These are phyloP conservation scores for Chaetomiaceae sp. DNA, from an alignment of 2,329 filamentous ascomycete genomes.

Conservation along the genomic window DNA sequence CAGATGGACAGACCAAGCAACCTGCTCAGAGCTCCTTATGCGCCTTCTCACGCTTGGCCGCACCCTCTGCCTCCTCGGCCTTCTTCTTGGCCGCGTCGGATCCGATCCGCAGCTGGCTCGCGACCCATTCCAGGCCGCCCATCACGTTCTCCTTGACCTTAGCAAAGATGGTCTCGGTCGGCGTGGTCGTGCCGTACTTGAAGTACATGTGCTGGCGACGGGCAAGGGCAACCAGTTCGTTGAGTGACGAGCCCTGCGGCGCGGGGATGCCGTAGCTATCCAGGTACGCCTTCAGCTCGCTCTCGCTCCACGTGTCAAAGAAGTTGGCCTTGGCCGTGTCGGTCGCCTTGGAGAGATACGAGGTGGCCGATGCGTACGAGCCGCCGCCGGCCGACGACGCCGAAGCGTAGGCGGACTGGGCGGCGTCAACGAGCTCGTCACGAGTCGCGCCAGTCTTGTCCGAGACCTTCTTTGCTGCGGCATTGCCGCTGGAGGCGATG, in stretches of 20 bases:
- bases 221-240: constrained; percentile 66
- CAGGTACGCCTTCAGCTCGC: constrained; percentile 72
- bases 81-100: constrained; percentile 47
- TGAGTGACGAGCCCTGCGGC: constrained; percentile 63
- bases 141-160: constrained; percentile 52
- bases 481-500: constrained; percentile 48
- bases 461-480: constrained; percentile 53
- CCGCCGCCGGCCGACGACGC: constrained; percentile 55
- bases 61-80: constrained; percentile 35
- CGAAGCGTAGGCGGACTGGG: constrained; percentile 55
- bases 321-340: constrained; percentile 58
- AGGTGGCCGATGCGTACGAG: constrained; percentile 64
- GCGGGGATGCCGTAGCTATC: constrained; percentile 69
- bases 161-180: constrained; percentile 61
- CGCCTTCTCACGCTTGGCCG: constrained; percentile 30
- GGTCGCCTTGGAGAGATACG: constrained; percentile 63
- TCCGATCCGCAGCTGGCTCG: constrained; percentile 46
- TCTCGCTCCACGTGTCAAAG: constrained; percentile 70
- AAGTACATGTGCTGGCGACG: constrained; percentile 73
- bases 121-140: constrained; percentile 49
- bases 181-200: constrained; percentile 66
- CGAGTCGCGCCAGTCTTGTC: constrained; percentile 62
- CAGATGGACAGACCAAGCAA: too few relatives aligned
- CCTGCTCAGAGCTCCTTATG: constrained; percentile 51
- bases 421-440: constrained; percentile 67